Base-by-base conservation (phyloP, 139 green algal species). In the Pleodorina starrii region DNA sequence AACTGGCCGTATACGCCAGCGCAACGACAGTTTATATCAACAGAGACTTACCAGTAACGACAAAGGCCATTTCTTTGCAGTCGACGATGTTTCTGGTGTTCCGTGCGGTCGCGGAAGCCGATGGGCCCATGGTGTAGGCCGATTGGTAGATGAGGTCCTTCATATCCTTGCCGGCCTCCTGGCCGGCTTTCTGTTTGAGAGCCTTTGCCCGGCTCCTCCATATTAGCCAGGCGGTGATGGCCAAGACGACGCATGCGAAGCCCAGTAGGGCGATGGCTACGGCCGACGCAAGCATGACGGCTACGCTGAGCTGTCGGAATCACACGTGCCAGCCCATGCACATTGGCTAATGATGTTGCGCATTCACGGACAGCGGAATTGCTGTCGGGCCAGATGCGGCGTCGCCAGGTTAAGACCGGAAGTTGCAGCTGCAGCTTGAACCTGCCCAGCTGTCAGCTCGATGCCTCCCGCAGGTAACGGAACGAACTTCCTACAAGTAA, bases 41-140 rank as follows among this genome's bases (percentile, higher is more conserved):
- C 54, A 25, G 21, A 66, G 54, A 72, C 72, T n/a, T 71, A 89
- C 96, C 95, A 4, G 95, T 97, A 36, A 96, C 93, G 0, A 97
- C 94, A 80, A 97, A 96, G 27, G 93, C 93, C 71, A 96, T 79
- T 29, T 82, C 68, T 35, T 78, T 86, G 48, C 60, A 48, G 3
- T 84, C 74, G 9, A 71, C 76, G 21, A 78, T 80, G 19, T 25
- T 71, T 44, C 40, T 88, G 17, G 54, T 43, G 42, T 36, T 43
- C 25, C 79, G 57, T 6, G 57, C n/a, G 0, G 57, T 43, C 12
- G 57, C 57, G 6, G 38, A 59, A 4, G 35, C 79, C 17, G 51
- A 40, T 19, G 51, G 51, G 1, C 63, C 79, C 59, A 40, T 25
- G 0, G 79, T 57, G 27, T 75, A 86, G 2, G 79, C 57, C 23